phyloP scores from a whole-genome alignment of 2,329 filamentous ascomycete genomes.

The Coniochaeta pulveracea region DNA sequence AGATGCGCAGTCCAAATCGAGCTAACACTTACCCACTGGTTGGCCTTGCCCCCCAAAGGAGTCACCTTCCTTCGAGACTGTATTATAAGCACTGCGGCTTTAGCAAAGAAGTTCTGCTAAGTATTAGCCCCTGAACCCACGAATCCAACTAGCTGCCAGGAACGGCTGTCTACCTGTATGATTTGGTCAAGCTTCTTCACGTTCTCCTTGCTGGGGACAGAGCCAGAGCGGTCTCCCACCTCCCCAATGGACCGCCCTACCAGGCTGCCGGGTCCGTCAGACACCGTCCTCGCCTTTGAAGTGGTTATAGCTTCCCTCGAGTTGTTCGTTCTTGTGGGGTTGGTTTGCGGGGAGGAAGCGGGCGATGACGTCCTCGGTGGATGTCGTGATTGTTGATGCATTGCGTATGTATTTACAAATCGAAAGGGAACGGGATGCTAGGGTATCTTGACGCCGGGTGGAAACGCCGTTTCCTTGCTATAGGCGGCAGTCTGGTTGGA shows the following conservation, averaged over 20 bases:
- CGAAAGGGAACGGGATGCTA: too few relatives aligned
- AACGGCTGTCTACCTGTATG: constrained; percentile 53
- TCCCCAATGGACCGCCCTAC: constrained; percentile 36
- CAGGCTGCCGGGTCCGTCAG: constrained; percentile 26
- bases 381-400: constrained; percentile 85
- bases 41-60: constrained; percentile 50
- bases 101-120: constrained; percentile 76
- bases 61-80: constrained; percentile 67
- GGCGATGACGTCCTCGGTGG: constrained; percentile 64
- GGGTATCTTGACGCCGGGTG: too few relatives aligned
- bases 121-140: constrained; percentile 1
- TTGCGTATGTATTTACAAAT: constrained; percentile 21
- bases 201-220: constrained; percentile 49
- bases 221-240: constrained; percentile 23
- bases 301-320: constrained; percentile 47
- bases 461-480: too few relatives aligned
- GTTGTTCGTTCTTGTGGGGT: constrained; percentile 62
- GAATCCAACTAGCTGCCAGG: background rate
- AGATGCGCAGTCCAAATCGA: background rate
- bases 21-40: constrained; percentile 81
- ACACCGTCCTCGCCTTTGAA: constrained; percentile 29
- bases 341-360: constrained; percentile 59
- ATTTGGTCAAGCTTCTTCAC: constrained; percentile 83
- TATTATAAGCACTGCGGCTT: constrained; percentile 74
- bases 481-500: background rate